phyloP scores from a whole-genome alignment of 1,284 basidiomycete genomes.

The Fomitopsis pinicola region DNA sequence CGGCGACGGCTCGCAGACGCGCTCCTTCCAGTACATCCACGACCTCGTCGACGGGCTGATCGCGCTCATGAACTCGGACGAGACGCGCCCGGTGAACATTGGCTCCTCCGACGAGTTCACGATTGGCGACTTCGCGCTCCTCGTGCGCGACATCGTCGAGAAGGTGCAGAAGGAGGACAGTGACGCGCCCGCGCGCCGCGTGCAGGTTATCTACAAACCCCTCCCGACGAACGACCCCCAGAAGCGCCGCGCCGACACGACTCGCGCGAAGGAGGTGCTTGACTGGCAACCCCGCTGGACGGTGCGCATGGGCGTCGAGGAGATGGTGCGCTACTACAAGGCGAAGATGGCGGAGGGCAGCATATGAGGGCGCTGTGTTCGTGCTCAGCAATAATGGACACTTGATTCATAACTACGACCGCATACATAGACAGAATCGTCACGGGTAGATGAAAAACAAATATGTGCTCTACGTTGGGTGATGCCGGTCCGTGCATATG shows the following conservation, averaged over 20 bases:
- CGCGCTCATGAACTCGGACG: slow-evolving; percentile 88
- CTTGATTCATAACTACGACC: not conserved
- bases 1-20: slow-evolving; percentile 93
- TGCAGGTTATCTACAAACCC: slow-evolving; percentile 78
- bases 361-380: slow-evolving; percentile 35
- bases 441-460: not conserved
- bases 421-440: not conserved
- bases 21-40: slow-evolving; percentile 94
- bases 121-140: slow-evolving; percentile 86
- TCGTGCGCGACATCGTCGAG: slow-evolving; percentile 85
- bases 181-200: slow-evolving; percentile 47
- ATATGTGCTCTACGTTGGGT: not conserved
- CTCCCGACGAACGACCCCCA: slow-evolving; percentile 95
- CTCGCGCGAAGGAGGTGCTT: slow-evolving; percentile 81
- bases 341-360: slow-evolving; percentile 81
- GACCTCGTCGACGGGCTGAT: slow-evolving; percentile 83
- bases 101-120: slow-evolving; percentile 94
- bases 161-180: slow-evolving; percentile 86
- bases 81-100: slow-evolving; percentile 92
- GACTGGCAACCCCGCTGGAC: slow-evolving; percentile 94
- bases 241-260: slow-evolving; percentile 89
- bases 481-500: not conserved
- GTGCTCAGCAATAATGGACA: not conserved
- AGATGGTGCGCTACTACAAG: slow-evolving; percentile 92
- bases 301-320: slow-evolving; percentile 85